A percentile compares a stretch with the other conserved stretches of the same genome.
phyloP scores from a whole-genome alignment of 768 basidiomycete species.

The Suillus decipiens region DNA sequence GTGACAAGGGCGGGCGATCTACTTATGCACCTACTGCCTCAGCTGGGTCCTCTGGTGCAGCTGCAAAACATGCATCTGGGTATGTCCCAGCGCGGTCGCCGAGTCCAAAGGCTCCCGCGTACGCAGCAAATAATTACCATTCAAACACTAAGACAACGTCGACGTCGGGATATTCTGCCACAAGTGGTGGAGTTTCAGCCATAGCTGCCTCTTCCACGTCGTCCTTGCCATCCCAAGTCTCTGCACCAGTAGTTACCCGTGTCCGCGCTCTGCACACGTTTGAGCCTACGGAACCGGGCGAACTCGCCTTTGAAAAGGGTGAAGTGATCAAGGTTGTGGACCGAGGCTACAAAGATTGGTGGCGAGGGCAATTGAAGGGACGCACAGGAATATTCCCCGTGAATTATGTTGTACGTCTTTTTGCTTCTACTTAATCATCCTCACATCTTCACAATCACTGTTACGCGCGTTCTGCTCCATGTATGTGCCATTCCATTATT shows the following conservation, averaged over 20 bases:
- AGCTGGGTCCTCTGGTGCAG: conserved; percentile 39
- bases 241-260: conserved; percentile 61
- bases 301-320: conserved; percentile 88
- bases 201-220: conserved; percentile 29
- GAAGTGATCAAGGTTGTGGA: conserved; percentile 96
- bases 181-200: conserved; percentile 6
- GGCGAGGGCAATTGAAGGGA: conserved; percentile 89
- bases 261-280: conserved; percentile 91
- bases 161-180: conserved; percentile 56
- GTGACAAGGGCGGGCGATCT: conserved; percentile 81
- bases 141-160: conserved; percentile 44
- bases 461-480: neutral
- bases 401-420: conserved; percentile 81
- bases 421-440: neutral
- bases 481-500: neutral
- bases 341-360: conserved; percentile 95
- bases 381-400: conserved; percentile 95
- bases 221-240: conserved; percentile 25
- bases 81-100: conserved; percentile 23
- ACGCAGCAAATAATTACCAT: conserved; percentile 7
- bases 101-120: conserved; percentile 18
- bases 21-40: conserved; percentile 47
- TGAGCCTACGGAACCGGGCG: conserved; percentile 83
- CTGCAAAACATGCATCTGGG: conserved; percentile 13
- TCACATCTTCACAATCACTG: neutral